These are phyloP conservation scores for Aspergillus sclerotioniger DNA, from an alignment of 495 filamentous ascomycete genomes.

Conservation along the genomic window DNA sequence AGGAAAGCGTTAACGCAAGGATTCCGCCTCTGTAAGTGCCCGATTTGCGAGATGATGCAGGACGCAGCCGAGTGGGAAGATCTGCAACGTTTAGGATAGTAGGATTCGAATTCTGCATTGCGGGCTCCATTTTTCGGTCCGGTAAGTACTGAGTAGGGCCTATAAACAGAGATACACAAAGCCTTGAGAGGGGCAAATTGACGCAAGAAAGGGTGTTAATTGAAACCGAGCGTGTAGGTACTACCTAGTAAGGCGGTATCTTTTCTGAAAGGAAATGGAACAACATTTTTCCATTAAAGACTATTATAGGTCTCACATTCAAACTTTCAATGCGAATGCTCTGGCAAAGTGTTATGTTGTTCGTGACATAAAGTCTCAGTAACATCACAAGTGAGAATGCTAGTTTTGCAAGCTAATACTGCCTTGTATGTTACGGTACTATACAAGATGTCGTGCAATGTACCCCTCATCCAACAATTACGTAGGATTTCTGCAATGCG, in stretches of 20 bases:
- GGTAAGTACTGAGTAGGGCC: not conserved
- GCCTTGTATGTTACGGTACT: too few species aligned
- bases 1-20: slow-evolving; percentile 48
- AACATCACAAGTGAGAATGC: too few species aligned
- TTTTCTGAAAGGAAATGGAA: not conserved
- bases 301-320: too few species aligned
- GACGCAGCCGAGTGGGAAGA: slow-evolving; percentile 74
- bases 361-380: too few species aligned
- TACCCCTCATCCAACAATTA: too few species aligned
- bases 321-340: too few species aligned
- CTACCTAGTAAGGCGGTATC: not conserved
- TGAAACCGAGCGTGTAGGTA: not conserved
- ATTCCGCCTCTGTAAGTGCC: slow-evolving; percentile 36
- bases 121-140: slow-evolving; percentile 32
- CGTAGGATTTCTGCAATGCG: too few species aligned
- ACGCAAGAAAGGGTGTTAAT: not conserved
- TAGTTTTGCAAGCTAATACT: too few species aligned
- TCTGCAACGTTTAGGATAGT: slow-evolving; percentile 88
- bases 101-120: slow-evolving; percentile 88
- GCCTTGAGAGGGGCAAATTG: not conserved
- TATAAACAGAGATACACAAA: not conserved
- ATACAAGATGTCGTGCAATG: too few species aligned
- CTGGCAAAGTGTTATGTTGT: too few species aligned
- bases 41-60: slow-evolving; percentile 43
- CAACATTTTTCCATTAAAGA: not conserved